phyloP scores from a whole-genome alignment of 1,284 basidiomycete genomes.

The Rhizopogon parksii region DNA sequence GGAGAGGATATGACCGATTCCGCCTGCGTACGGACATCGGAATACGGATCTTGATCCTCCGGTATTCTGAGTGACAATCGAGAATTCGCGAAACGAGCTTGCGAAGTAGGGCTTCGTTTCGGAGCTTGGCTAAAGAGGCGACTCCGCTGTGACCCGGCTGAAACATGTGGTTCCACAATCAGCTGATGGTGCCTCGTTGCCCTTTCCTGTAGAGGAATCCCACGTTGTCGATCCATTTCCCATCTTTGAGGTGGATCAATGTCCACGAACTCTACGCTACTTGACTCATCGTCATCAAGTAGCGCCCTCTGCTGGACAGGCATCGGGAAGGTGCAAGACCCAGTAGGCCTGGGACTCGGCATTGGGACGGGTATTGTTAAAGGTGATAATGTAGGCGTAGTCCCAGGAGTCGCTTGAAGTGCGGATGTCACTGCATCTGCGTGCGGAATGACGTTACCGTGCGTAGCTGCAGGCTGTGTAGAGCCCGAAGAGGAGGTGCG shows the following conservation, averaged over 20 bases:
- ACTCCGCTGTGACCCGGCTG: constrained; percentile 14
- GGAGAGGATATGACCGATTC: constrained; percentile 27
- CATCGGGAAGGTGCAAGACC: constrained; percentile 22
- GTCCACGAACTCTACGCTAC: constrained; percentile 27
- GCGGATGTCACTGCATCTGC: constrained; percentile 1
- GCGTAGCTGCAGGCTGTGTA: not conserved
- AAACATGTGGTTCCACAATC: constrained; percentile 4
- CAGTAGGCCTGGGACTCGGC: constrained; percentile 4
- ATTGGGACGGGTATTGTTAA: not conserved
- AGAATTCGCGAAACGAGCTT: constrained; percentile 27
- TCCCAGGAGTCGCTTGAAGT: constrained; percentile 19
- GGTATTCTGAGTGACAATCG: constrained; percentile 28
- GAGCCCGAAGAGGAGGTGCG: constrained; percentile 5
- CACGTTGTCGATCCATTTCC: constrained; percentile 26
- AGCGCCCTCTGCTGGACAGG: constrained; percentile 20
- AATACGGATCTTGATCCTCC: constrained; percentile 25
- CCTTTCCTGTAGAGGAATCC: constrained; percentile 25
- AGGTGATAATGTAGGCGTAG: constrained; percentile 12
- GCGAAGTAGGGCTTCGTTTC: constrained; percentile 21
- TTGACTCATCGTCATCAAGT: constrained; percentile 20
- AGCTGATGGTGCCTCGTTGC: constrained; percentile 21
- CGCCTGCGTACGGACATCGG: constrained; percentile 26
- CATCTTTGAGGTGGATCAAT: constrained; percentile 26
- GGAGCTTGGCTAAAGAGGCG: constrained; percentile 27
- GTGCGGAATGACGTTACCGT: constrained; percentile 3